Evolutionary conservation across 2,329 filamentous ascomycete genomes (phyloP).

Genomic region (Trichoderma atroviride): DNA sequence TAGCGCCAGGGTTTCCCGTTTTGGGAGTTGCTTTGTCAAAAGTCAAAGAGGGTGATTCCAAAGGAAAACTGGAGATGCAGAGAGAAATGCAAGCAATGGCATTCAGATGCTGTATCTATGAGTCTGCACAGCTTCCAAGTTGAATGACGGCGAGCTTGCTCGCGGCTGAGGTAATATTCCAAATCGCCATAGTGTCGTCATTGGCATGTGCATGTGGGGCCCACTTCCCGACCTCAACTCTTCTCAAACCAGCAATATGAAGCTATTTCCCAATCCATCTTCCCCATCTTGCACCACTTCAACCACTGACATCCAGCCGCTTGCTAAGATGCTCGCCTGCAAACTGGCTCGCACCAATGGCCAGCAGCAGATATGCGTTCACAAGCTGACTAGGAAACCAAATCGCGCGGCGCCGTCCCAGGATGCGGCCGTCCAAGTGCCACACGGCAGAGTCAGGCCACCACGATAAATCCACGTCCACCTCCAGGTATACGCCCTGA

Average conservation of each 20-base stretch:
- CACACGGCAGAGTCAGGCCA: constrained; percentile 2
- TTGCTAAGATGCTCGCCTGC: background rate
- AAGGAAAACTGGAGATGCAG: background rate
- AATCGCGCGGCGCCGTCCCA: background rate
- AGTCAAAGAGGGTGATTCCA: background rate
- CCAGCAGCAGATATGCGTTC: background rate
- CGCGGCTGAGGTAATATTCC: background rate
- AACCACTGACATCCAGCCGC: background rate
- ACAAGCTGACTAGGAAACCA: background rate
- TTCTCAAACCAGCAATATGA: background rate
- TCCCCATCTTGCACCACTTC: background rate
- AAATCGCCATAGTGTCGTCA: constrained; percentile 19
- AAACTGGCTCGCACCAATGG: background rate
- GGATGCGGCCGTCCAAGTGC: background rate
- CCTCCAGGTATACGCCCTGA: background rate
- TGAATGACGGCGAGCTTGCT: background rate
- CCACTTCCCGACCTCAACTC: background rate
- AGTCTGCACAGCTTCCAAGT: background rate
- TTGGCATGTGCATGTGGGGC: constrained; percentile 23
- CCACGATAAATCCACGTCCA: background rate
- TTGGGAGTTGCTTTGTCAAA: background rate
- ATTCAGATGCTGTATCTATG: background rate
- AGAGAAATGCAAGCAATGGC: background rate
- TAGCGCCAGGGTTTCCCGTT: background rate
- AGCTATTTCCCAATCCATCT: background rate